phyloP scores from a whole-genome alignment of 345 rosid species.

The Noccaea bulbosa region DNA sequence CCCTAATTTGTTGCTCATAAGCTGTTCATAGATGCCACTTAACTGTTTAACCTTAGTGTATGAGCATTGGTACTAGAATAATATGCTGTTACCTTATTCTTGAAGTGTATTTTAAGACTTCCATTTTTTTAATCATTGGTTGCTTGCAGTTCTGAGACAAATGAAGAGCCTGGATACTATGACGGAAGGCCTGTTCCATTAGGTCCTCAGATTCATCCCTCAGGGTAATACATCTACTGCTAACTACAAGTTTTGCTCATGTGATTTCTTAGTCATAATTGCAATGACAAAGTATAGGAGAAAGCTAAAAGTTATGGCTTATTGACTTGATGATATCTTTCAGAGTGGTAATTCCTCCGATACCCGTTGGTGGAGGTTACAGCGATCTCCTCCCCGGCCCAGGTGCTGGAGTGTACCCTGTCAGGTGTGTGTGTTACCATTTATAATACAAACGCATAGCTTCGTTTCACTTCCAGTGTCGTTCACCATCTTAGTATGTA shows the following conservation, averaged over 20 bases:
- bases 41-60: not conserved
- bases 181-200: slow-evolving; percentile 37
- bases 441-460: not conserved
- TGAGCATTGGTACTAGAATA: not conserved
- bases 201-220: slow-evolving; percentile 59
- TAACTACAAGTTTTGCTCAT: not conserved
- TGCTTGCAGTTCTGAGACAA: slow-evolving; percentile 49
- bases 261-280: not conserved
- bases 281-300: not conserved
- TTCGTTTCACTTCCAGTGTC: not conserved
- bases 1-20: not conserved
- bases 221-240: slow-evolving; percentile 54
- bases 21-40: not conserved
- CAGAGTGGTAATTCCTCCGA: slow-evolving; percentile 65
- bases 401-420: slow-evolving; percentile 79
- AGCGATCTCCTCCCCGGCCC: slow-evolving; percentile 72
- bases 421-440: slow-evolving; percentile 49
- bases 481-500: not conserved
- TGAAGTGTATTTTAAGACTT: slow-evolving; percentile 13
- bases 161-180: slow-evolving; percentile 44
- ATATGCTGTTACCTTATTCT: not conserved
- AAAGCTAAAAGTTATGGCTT: not conserved
- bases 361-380: slow-evolving; percentile 39
- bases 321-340: slow-evolving; percentile 22
- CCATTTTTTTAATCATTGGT: slow-evolving; percentile 10